A percentile compares a stretch with the other conserved stretches of the same genome.
These are phyloP conservation scores for Phytophthora megakarya DNA, from an alignment of 352 stramenopile species.

Conservation along the genomic window DNA sequence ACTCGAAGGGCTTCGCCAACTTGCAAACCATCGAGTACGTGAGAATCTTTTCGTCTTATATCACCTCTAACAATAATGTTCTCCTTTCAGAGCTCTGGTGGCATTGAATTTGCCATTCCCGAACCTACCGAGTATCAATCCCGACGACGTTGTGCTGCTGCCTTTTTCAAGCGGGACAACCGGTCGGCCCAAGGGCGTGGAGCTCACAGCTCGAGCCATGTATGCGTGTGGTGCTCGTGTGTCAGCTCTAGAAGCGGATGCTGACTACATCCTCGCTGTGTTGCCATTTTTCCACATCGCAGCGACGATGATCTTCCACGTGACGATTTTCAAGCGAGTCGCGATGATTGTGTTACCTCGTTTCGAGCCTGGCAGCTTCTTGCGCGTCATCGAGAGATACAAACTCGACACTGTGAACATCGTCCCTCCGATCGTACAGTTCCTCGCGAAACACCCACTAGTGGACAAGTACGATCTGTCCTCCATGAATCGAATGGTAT, in stretches of 20 bases:
- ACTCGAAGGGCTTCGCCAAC: constrained; percentile 6
- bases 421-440: constrained; percentile 81
- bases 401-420: constrained; percentile 44
- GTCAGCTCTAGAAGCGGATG: constrained; percentile 43
- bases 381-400: constrained; percentile 75
- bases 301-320: constrained; percentile 81
- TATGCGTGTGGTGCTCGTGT: constrained; percentile 61
- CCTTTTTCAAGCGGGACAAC: constrained; percentile 95
- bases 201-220: constrained; percentile 87
- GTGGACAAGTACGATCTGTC: constrained; percentile 90
- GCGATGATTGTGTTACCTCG: constrained; percentile 84
- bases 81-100: constrained; percentile 17
- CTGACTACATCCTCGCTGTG: constrained; percentile 44
- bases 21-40: constrained; percentile 42
- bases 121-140: constrained; percentile 16
- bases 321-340: constrained; percentile 75
- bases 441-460: constrained; percentile 81
- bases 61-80: neutral
- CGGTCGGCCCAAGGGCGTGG: constrained; percentile 81
- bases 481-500: constrained; percentile 67
- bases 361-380: constrained; percentile 92
- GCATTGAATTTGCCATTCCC: constrained; percentile 26
- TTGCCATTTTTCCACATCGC: constrained; percentile 98
- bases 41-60: neutral
- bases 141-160: constrained; percentile 41